Evolutionary conservation across 2,329 filamentous ascomycete species (phyloP).

Genomic region (Fusarium metavorans): DNA sequence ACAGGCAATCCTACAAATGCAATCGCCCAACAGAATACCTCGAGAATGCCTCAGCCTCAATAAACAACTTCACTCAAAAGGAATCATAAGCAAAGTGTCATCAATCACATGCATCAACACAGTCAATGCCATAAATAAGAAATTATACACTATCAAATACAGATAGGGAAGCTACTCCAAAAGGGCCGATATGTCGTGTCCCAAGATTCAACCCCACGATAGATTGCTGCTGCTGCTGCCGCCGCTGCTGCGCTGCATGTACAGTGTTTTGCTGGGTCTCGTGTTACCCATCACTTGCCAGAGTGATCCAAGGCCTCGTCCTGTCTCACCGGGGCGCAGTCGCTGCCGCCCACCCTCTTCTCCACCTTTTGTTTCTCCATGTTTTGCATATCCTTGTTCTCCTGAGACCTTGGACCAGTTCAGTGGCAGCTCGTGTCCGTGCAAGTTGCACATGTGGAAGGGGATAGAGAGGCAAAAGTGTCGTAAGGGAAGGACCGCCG

Average conservation of each 20-base stretch:
- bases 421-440: constrained; percentile 33
- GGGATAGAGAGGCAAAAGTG: constrained; percentile 25
- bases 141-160: constrained; percentile 55
- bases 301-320: constrained; percentile 41
- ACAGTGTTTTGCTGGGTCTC: constrained; percentile 39
- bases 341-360: constrained; percentile 26
- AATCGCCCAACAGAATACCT: not conserved
- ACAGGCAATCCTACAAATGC: constrained; percentile 30
- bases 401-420: constrained; percentile 34
- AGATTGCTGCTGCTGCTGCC: constrained; percentile 8
- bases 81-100: not conserved
- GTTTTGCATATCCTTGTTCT: constrained; percentile 16
- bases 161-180: constrained; percentile 48
- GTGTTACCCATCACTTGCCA: constrained; percentile 40
- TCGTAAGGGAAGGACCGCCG: constrained; percentile 30
- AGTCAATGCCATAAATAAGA: constrained; percentile 37
- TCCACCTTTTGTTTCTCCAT: constrained; percentile 17
- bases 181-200: constrained; percentile 38
- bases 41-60: not conserved
- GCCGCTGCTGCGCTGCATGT: constrained; percentile 26
- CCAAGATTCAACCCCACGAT: constrained; percentile 38
- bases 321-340: constrained; percentile 26
- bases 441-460: constrained; percentile 13
- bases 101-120: constrained; percentile 10
- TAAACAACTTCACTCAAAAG: not conserved